phyloP scores from a whole-genome alignment of 129 eudicot species.

The Artemisia argyi region DNA sequence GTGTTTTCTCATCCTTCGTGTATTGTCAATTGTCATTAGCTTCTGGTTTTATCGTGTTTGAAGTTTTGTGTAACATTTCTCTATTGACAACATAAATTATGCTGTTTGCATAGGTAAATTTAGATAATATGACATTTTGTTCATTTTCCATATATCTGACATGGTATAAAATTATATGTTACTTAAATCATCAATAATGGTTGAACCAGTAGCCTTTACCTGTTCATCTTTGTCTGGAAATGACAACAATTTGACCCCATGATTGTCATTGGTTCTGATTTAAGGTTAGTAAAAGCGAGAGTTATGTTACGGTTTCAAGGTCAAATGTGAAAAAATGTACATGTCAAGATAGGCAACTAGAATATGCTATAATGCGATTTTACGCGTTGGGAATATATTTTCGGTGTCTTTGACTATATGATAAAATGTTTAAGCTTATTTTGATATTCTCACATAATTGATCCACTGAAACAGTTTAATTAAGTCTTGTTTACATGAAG shows the following conservation, averaged over 20 bases:
- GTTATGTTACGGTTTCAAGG: too few species aligned
- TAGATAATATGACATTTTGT: not conserved
- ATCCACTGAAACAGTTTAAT: too few species aligned
- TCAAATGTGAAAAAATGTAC: too few species aligned
- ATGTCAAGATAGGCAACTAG: too few species aligned
- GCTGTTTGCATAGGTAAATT: slow-evolving; percentile 14
- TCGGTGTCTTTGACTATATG: too few species aligned
- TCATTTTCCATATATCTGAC: not conserved
- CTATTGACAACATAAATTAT: slow-evolving; percentile 5
- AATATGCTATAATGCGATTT: too few species aligned
- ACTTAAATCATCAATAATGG: not conserved
- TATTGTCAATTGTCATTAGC: slow-evolving; percentile 20
- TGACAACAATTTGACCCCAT: not conserved
- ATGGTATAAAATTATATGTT: not conserved
- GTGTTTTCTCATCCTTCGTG: slow-evolving; percentile 1
- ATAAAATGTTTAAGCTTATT: too few species aligned
- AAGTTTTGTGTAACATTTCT: slow-evolving; percentile 7
- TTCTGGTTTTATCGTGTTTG: slow-evolving; percentile 9
- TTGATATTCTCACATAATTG: too few species aligned
- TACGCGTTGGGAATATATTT: too few species aligned
- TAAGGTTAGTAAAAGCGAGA: too few species aligned
- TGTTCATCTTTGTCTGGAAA: not conserved
- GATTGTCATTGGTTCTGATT: too few species aligned
- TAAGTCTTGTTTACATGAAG: too few species aligned
- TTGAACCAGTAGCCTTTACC: not conserved